Percentiles rank a stretch among this genome's conserved stretches.
Evolutionary conservation across 129 eudicot genomes (phyloP).

Genomic region (Escallonia rubra): DNA sequence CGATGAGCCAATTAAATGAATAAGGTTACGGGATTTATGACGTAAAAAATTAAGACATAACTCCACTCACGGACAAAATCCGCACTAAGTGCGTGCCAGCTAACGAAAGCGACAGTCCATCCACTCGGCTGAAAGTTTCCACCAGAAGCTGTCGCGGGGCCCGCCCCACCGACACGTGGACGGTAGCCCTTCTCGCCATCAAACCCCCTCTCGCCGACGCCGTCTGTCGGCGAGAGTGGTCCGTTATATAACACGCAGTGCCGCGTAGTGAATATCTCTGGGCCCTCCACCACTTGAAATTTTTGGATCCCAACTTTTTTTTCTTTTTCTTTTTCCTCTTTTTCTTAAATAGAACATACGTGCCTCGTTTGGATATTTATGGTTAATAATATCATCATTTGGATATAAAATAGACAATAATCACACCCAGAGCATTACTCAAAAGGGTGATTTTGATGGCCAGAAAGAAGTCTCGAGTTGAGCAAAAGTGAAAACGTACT

Average conservation of each 20-base stretch:
- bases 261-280: not conserved
- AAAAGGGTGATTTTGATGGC: no score
- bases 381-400: no score
- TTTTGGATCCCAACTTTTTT: not conserved
- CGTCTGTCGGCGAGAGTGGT: constrained; percentile 19
- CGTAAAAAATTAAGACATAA: not conserved
- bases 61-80: not conserved
- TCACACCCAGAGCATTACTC: no score
- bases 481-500: no score
- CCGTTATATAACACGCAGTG: not conserved
- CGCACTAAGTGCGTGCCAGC: constrained; percentile 16
- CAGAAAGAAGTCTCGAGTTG: no score
- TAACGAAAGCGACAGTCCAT: constrained; percentile 22
- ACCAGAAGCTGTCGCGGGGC: constrained; percentile 14
- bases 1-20: not conserved
- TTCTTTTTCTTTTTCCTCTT: no score
- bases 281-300: no score
- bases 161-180: not conserved
- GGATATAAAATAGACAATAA: no score
- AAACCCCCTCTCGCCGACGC: not conserved
- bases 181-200: no score
- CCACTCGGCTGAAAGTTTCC: no score
- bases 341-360: no score
- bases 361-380: no score
- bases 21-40: not conserved